Evolutionary conservation across 1,284 basidiomycete species (phyloP).

Genomic region (Cystobasidium pallidum): DNA sequence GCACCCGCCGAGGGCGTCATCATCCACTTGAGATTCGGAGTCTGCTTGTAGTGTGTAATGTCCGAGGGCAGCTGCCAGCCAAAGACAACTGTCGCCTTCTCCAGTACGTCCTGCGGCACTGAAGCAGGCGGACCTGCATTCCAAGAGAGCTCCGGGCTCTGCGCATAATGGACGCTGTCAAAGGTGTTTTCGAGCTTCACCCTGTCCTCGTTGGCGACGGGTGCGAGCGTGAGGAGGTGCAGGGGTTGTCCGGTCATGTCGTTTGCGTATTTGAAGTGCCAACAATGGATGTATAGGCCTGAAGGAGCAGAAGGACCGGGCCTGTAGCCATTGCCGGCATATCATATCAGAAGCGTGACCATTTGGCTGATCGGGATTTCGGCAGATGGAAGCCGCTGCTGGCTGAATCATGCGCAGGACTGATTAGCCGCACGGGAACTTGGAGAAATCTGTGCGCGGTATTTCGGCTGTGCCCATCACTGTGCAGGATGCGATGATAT

Average conservation of each 20-base stretch:
- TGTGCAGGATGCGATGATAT: no score
- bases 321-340: no score
- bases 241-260: neutral
- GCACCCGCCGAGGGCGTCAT: constrained; percentile 35
- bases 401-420: no score
- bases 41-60: constrained; percentile 4
- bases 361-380: neutral
- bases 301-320: no score
- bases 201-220: constrained; percentile 24
- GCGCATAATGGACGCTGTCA: constrained; percentile 26
- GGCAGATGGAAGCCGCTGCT: neutral
- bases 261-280: neutral
- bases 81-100: constrained; percentile 22
- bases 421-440: no score
- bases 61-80: constrained; percentile 32
- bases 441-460: no score
- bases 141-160: constrained; percentile 10
- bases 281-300: no score
- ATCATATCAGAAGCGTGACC: no score
- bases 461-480: no score
- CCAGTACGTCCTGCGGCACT: neutral
- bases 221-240: constrained; percentile 26
- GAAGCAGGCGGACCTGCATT: constrained; percentile 26
- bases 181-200: constrained; percentile 18
- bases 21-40: constrained; percentile 32